Evolutionary conservation across 2,329 filamentous ascomycete species (phyloP).

Genomic region (Trichophyton equinum): DNA sequence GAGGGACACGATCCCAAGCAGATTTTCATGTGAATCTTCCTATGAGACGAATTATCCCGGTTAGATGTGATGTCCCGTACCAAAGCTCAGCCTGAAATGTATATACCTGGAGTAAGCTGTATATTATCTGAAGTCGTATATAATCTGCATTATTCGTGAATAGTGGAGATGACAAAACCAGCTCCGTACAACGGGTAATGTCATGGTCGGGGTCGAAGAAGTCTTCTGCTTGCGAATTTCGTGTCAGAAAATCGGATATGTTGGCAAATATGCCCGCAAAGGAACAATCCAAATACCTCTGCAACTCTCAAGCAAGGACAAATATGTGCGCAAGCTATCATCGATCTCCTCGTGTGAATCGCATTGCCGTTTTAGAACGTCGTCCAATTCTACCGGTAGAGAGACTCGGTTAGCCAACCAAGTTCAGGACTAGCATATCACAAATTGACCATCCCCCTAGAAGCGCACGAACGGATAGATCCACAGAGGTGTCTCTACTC

Average conservation of each 20-base stretch:
- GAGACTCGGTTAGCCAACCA: slow-evolving; percentile 4
- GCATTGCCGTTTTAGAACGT: slow-evolving; percentile 49
- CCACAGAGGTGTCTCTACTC: slow-evolving; percentile 18
- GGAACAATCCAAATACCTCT: slow-evolving; percentile 38
- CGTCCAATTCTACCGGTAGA: slow-evolving; percentile 47
- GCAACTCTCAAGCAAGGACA: slow-evolving; percentile 63
- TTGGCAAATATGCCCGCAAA: not conserved
- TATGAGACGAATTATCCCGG: slow-evolving; percentile 30
- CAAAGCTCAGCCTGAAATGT: slow-evolving; percentile 1
- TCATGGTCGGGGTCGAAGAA: slow-evolving; percentile 67
- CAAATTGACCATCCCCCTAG: slow-evolving; percentile 1
- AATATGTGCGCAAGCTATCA: slow-evolving; percentile 70
- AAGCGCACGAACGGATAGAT: not conserved
- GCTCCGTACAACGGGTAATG: slow-evolving; percentile 65
- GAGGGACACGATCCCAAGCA: slow-evolving; percentile 72
- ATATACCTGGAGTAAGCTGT: slow-evolving; percentile 61
- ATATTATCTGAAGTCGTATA: slow-evolving; percentile 82
- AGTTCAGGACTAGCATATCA: slow-evolving; percentile 2
- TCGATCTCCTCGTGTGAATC: slow-evolving; percentile 59
- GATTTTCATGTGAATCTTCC: slow-evolving; percentile 69
- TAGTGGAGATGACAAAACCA: slow-evolving; percentile 61
- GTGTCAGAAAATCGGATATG: not conserved
- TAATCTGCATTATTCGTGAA: slow-evolving; percentile 69
- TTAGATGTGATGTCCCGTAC: not conserved
- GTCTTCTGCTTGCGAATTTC: slow-evolving; percentile 40